Base-by-base conservation (phyloP, 2,329 filamentous ascomycete species). In the Albophoma yamanashiensis region DNA sequence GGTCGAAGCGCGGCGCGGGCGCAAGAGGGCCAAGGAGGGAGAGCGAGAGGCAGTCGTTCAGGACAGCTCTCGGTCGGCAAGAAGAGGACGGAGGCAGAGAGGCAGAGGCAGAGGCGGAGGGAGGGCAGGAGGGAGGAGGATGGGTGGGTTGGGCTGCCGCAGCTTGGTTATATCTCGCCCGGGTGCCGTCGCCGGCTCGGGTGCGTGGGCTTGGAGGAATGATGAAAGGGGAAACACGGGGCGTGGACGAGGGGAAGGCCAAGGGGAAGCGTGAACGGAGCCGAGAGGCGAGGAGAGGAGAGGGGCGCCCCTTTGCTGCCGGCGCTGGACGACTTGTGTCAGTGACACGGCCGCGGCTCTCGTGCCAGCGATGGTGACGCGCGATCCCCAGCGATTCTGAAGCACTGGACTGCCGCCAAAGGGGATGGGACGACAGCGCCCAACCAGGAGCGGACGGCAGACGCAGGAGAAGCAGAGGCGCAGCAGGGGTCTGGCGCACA, bases 341-440 rank as follows among this genome's bases (percentile, higher is more conserved):
- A 43, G 36, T 56, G 55, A 56, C 55, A 56, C 55, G 55, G 55
- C 50, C n/a, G n/a, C n/a, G n/a, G n/a, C n/a, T n/a, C n/a, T n/a
- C n/a, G n/a, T n/a, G n/a, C n/a, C 27, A 34, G 47, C 47, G 6
- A 14, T 34, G 47, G 47, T 34, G 47, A 52, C 47, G 47, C 47
- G 27, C 47, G 47, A 34, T 52, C 27, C 50, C 50, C 50, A 53
- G 56, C 36, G 55, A 50, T 57, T 62, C 61, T 64, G 63, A 62
- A 64, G 61, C 63, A 64, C 43, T 63, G 60, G 63, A 61, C 61
- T 62, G 62, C 60, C 55, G 57, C 61, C 61, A 61, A 57, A 60
- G 40, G 59, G 62, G 56, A 61, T 57, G 58, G 55, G 47, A 58
- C 27, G 55, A 59, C 40, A 38, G 22, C 34, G 45, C 55, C 55